These are phyloP conservation scores for Ceratocystis lukuohia DNA, from an alignment of 2,329 filamentous ascomycete genomes.

Conservation along the genomic window DNA sequence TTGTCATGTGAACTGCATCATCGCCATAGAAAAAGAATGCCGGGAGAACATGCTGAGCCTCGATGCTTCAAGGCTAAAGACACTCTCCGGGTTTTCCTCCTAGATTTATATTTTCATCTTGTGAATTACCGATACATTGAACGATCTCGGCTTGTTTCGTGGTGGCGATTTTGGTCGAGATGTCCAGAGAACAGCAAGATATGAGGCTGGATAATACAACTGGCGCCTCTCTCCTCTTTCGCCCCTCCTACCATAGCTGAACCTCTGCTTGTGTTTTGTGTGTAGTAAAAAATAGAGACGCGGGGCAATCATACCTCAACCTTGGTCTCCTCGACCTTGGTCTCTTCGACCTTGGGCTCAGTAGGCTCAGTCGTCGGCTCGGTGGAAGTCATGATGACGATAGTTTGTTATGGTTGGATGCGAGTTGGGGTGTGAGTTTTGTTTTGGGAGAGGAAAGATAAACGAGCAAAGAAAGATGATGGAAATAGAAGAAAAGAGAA, in stretches of 20 bases:
- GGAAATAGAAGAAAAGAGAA: neutral
- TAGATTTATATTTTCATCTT: neutral
- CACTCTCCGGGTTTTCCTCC: neutral
- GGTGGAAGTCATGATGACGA: slow-evolving; percentile 34
- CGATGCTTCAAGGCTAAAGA: neutral
- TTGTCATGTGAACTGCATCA: neutral
- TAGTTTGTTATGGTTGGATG: neutral
- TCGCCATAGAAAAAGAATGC: too few species aligned
- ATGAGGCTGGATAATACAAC: neutral
- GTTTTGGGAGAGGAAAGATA: neutral
- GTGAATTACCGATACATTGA: neutral
- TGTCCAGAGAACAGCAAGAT: neutral
- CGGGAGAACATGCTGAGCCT: too few species aligned
- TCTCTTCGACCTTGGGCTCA: slow-evolving; percentile 25
- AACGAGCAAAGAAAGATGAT: neutral
- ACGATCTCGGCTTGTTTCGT: neutral
- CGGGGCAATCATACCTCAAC: slow-evolving; percentile 22
- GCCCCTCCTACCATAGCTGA: neutral
- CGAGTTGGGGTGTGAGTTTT: neutral
- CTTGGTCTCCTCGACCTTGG: slow-evolving; percentile 23
- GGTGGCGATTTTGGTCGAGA: neutral
- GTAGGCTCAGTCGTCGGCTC: slow-evolving; percentile 42
- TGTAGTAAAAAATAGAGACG: slow-evolving; percentile 17
- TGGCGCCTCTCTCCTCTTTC: neutral
- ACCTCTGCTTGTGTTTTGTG: neutral